Conservation (phyloP, 352 stramenopile genomes). For the Globisporangium lucens region DNA sequence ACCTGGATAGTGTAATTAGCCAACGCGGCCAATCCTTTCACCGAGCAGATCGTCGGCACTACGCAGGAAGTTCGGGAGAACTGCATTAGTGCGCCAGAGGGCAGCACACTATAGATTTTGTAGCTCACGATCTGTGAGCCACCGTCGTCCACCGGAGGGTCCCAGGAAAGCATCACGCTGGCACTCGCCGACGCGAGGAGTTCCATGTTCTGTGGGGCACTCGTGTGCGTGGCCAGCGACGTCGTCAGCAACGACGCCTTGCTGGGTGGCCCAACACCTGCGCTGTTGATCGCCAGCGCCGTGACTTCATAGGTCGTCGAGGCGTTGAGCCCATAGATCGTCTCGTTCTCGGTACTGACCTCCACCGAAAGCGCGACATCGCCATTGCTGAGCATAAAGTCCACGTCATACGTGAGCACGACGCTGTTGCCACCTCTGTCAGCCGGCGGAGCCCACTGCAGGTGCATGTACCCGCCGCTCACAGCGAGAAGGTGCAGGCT, state of each 20-base stretch:
- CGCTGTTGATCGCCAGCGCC: constrained; percentile 32
- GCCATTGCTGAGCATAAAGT: constrained; percentile 16
- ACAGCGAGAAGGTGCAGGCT: constrained; percentile 20
- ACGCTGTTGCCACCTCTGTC: constrained; percentile 35
- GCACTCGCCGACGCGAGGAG: constrained; percentile 35
- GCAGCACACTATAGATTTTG: constrained; percentile 36
- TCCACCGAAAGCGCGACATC: constrained; percentile 8
- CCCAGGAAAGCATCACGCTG: constrained; percentile 42
- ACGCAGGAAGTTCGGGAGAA: constrained; percentile 31
- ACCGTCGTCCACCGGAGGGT: constrained; percentile 41
- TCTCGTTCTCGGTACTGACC: constrained; percentile 10
- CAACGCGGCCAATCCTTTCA: constrained; percentile 37
- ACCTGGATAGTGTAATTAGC: constrained; percentile 46
- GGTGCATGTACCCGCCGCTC: constrained; percentile 38
- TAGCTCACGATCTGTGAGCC: constrained; percentile 46
- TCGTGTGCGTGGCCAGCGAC: constrained; percentile 20
- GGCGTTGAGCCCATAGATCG: constrained; percentile 39
- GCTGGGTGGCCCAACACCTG: constrained; percentile 22
- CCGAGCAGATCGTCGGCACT: constrained; percentile 29
- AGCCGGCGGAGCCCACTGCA: constrained; percentile 40
- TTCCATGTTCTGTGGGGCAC: constrained; percentile 27
- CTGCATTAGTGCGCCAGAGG: constrained; percentile 5
- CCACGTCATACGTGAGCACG: constrained; percentile 28
- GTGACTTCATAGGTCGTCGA: constrained; percentile 47
- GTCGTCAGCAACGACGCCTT: constrained; percentile 29